Evolutionary conservation across 2,329 filamentous ascomycete genomes (phyloP), one percentile per base, ranked within the genome.

Genomic region (Chaetoscypha palmicola): DNA sequence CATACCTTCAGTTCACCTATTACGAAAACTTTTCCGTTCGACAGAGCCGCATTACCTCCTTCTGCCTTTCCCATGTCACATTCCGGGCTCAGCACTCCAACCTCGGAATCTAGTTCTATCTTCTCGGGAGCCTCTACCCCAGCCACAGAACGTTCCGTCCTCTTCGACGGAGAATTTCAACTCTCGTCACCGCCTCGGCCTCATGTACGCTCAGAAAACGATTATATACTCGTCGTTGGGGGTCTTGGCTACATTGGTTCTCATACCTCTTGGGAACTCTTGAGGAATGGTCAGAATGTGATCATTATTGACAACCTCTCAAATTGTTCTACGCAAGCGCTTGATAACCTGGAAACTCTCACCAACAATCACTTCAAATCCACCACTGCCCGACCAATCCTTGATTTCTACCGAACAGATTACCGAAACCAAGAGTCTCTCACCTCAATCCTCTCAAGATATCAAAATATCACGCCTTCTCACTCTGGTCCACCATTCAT

Each of bases 201-300:
- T 16, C 32, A 9, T 12, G 7, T 19, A n/a, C 19, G 26, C 16
- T 16, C 28, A 10, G 17, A 12, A 4, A 22, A 41, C 23, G 44
- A 51, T 8, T 54, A 49, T 19, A 59, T 59, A 41, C 44, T 70
- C 56, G 68, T 73, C 12, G 62, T 70, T 32, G 69, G 69, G 28
- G 69, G 69, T 5, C 60, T 69, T 12, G 69, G 69, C 3, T 72
- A 69, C 51, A 72, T 73, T 34, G 70, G 70, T 32, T 70, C 66
- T 17, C 70, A 73, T 54, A 72, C 70, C 1, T 66, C 66, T n/a
- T 61, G 71, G 4, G 69, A 73, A 52, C 57, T 73, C 26, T 60
- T 72, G 43, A 71, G 71, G 45, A 66, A 66, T 35, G 66, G 69
- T 37, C 66, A 69, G 50, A 71, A 69, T 46, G 68, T 72, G 17